Evolutionary conservation across 75 land plant species (phyloP), one percentile per base, ranked within the genome.

Genomic region (Sequoia sempervirens): DNA sequence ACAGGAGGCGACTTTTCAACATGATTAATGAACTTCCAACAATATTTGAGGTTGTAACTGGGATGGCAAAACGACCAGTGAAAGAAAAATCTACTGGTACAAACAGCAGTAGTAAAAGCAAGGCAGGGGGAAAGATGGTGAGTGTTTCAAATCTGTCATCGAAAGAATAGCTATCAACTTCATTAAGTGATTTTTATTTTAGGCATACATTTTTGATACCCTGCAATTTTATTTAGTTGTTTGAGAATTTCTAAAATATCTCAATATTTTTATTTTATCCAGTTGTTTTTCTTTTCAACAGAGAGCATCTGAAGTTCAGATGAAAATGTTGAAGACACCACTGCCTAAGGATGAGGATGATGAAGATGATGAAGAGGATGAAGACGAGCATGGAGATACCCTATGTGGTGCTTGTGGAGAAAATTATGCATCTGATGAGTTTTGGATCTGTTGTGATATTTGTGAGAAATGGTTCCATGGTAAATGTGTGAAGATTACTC

Each of bases 21-120:
- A 85, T 92, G 92, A 93, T 92, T 83, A 89, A 87, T 79, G 89
- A 87, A 30, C 87, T 92, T 56, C 92, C 94, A n/a, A 93, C 91
- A 46, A 78, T 90, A 45, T 92, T 87, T 86, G 93, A 90, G 50
- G 82, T 85, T 80, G 90, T 90, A 28, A 87, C 90, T 43, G 92
- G 92, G 83, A 68, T 84, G 72, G 83, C 54, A 30, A 83, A 75
- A 83, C 76, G 64, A 23, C 80, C 80, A 75, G 36, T 58, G 43
- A 88, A 86, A 37, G 89, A 88, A 61, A 86, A 85, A 70, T 41
- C 88, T 34, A 50, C 84, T 52, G 80, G 32, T 9, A 82, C 78
- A 74, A 90, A 85, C 85, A 84, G 81, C 37, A 87, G 86, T 70
- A 87, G 83, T 72, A 89, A 87, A 79, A 84, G 34, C 43, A 89